phyloP scores from a whole-genome alignment of 495 filamentous ascomycete genomes.

The Aspergillus taichungensis region DNA sequence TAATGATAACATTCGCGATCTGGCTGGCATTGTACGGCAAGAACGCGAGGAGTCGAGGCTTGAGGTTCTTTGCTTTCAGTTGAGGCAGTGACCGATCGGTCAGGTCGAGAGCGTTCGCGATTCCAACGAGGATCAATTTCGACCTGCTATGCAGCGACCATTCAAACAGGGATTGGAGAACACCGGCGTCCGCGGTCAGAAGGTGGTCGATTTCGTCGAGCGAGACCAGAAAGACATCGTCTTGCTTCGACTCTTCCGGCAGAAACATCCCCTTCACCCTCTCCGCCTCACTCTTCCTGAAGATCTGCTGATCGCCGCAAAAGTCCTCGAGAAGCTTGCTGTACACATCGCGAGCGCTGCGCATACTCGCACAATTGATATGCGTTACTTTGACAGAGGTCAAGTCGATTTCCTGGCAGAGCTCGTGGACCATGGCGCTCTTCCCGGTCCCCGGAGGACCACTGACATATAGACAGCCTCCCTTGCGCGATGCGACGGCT shows the following conservation, averaged over 20 bases:
- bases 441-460: conserved; percentile 96
- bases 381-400: conserved; percentile 55
- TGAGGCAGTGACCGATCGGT: conserved; percentile 93
- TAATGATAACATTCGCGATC: conserved; percentile 75
- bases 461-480: conserved; percentile 91
- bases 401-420: conserved; percentile 51
- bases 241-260: conserved; percentile 39
- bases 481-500: conserved; percentile 47
- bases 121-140: conserved; percentile 75
- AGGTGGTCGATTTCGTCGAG: conserved; percentile 95
- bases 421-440: conserved; percentile 79
- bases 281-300: conserved; percentile 44
- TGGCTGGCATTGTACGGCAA: conserved; percentile 86
- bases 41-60: conserved; percentile 84
- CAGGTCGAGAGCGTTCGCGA: conserved; percentile 92
- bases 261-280: conserved; percentile 56
- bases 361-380: conserved; percentile 95
- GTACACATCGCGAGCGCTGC: conserved; percentile 73
- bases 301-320: conserved; percentile 47
- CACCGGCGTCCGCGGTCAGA: conserved; percentile 72
- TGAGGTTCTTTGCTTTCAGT: conserved; percentile 83
- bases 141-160: conserved; percentile 79
- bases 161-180: conserved; percentile 85
- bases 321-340: conserved; percentile 60
- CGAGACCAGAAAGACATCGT: conserved; percentile 62